phyloP scores from a whole-genome alignment of 768 basidiomycete genomes.

The Phaffia australis region DNA sequence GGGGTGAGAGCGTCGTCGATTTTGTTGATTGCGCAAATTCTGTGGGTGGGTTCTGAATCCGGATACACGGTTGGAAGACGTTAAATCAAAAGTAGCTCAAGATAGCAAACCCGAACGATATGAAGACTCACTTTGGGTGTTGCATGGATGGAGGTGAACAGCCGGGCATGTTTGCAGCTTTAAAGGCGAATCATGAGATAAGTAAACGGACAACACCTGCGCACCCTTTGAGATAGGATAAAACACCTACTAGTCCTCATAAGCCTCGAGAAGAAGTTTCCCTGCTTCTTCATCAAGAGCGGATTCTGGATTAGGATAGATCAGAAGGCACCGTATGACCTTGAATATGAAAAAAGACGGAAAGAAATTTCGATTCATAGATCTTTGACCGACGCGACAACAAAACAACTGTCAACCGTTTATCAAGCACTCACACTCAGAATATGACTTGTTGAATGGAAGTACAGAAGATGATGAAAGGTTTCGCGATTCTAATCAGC shows the following conservation, averaged over 20 bases:
- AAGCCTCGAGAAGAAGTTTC: conserved; percentile 74
- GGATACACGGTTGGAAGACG: background rate
- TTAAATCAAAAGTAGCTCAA: background rate
- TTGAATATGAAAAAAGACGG: conserved; percentile 12
- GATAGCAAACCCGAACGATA: background rate
- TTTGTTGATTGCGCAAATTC: conserved; percentile 6
- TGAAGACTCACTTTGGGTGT: conserved; percentile 52
- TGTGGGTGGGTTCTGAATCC: conserved; percentile 16
- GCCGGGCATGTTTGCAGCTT: conserved; percentile 51
- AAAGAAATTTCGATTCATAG: background rate
- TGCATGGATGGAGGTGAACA: conserved; percentile 86
- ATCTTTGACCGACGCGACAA: background rate
- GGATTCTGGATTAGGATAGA: conserved; percentile 93
- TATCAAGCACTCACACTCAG: conserved; percentile 16
- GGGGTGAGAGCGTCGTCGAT: background rate
- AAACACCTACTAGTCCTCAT: conserved; percentile 53
- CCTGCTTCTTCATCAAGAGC: conserved; percentile 94
- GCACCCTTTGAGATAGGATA: background rate
- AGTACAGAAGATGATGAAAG: background rate
- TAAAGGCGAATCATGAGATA: background rate
- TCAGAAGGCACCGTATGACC: conserved; percentile 88
- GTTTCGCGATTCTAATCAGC: no score
- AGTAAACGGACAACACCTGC: background rate
- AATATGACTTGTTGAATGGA: conserved; percentile 25
- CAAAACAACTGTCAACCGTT: background rate